Conservation (phyloP, 768 basidiomycete species). For the Leccinellum albellum region DNA sequence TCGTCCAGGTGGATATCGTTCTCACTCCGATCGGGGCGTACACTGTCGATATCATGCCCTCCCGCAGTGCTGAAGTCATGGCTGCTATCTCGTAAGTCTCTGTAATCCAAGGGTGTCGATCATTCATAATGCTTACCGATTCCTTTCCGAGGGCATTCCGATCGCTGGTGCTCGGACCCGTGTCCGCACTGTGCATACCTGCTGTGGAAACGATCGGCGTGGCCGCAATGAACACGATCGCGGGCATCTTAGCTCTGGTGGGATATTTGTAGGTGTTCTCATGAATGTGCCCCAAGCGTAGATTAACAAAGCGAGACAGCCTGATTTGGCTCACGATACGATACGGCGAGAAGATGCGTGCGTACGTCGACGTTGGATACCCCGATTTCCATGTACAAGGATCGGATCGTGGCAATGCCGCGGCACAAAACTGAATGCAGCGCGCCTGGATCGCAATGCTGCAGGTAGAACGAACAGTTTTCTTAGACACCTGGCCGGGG, state of each 20-base stretch:
- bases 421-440: not conserved
- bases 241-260: constrained; percentile 44
- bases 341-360: constrained; percentile 55
- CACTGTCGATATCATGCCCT: constrained; percentile 55
- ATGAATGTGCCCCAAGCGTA: not conserved
- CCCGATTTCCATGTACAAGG: constrained; percentile 25
- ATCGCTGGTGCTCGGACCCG: constrained; percentile 16
- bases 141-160: constrained; percentile 17
- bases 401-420: not conserved
- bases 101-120: not conserved
- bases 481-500: too few species aligned
- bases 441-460: too few species aligned
- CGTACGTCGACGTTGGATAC: constrained; percentile 54
- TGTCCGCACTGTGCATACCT: constrained; percentile 27
- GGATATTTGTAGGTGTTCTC: constrained; percentile 48
- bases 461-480: not conserved
- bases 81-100: constrained; percentile 50
- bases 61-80: constrained; percentile 59
- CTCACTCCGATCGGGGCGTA: constrained; percentile 56
- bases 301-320: constrained; percentile 30
- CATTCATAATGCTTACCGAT: not conserved
- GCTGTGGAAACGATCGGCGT: constrained; percentile 53
- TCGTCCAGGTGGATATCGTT: constrained; percentile 49
- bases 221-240: constrained; percentile 42
- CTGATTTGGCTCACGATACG: constrained; percentile 50